A percentile compares a stretch with the other conserved stretches of the same genome.
Evolutionary conservation across 1,284 basidiomycete genomes (phyloP).

Genomic region (Phellinidium pouzarii): DNA sequence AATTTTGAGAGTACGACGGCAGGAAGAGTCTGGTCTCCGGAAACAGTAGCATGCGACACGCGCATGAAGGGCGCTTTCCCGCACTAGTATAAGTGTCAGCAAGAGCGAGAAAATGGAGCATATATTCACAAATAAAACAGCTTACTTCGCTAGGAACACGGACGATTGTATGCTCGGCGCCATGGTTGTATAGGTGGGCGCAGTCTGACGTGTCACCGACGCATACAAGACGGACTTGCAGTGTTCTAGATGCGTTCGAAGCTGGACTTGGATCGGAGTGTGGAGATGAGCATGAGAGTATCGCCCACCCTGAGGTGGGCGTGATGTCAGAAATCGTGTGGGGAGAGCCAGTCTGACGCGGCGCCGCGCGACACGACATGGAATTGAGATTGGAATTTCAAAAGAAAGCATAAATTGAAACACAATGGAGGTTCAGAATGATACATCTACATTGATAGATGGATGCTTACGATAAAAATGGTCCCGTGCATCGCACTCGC

Average conservation of each 20-base stretch:
- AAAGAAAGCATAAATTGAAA: too few relatives aligned
- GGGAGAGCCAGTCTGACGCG: slow-evolving; percentile 40
- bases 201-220: slow-evolving; percentile 32
- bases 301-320: slow-evolving; percentile 45
- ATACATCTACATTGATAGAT: too few relatives aligned
- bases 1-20: slow-evolving; percentile 26
- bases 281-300: slow-evolving; percentile 38
- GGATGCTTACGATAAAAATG: slow-evolving; percentile 36
- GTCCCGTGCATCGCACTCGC: slow-evolving; percentile 28
- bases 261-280: neutral
- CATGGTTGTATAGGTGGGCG: slow-evolving; percentile 38
- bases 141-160: slow-evolving; percentile 43
- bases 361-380: slow-evolving; percentile 11
- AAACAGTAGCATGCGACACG: slow-evolving; percentile 36
- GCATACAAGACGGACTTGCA: slow-evolving; percentile 46
- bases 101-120: neutral
- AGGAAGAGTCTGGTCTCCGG: slow-evolving; percentile 38
- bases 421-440: too few relatives aligned
- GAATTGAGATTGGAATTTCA: too few relatives aligned
- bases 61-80: slow-evolving; percentile 43
- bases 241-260: slow-evolving; percentile 28
- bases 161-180: slow-evolving; percentile 44
- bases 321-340: slow-evolving; percentile 48
- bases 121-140: slow-evolving; percentile 8
- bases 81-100: slow-evolving; percentile 31